Percentiles rank a stretch among this genome's conserved stretches.
Conservation (phyloP, 345 rosid species). For the Salix purpurea region DNA sequence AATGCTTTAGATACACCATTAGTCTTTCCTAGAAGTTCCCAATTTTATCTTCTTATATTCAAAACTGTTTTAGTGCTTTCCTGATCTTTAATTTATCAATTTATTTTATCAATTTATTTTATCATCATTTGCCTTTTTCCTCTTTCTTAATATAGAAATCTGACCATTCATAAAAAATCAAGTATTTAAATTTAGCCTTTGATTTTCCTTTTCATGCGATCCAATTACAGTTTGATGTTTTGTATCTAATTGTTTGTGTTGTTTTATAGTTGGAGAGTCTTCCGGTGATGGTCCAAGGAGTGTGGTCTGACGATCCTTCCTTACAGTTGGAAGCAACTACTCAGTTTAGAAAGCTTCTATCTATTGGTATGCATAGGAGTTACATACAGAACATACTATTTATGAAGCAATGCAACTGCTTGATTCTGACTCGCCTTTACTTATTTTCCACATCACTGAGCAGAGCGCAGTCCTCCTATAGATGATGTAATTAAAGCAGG, state of each 20-base stretch:
- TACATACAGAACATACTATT: background rate
- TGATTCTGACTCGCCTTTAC: background rate
- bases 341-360: constrained; percentile 28
- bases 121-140: too few relatives aligned
- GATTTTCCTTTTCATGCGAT: background rate
- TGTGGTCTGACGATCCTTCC: constrained; percentile 24
- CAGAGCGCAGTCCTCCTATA: constrained; percentile 41
- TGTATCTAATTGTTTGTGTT: background rate
- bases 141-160: too few relatives aligned
- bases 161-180: too few relatives aligned
- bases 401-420: background rate
- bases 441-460: background rate
- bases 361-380: constrained; percentile 15
- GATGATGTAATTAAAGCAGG: constrained; percentile 42
- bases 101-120: too few relatives aligned
- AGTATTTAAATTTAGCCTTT: too few relatives aligned
- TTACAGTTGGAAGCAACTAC: constrained; percentile 25
- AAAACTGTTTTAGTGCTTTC: too few relatives aligned
- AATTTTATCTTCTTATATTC: too few relatives aligned
- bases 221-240: background rate
- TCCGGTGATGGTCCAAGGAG: constrained; percentile 26
- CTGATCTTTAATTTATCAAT: too few relatives aligned
- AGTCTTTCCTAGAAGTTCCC: too few relatives aligned
- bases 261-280: constrained; percentile 22
- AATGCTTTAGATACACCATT: too few relatives aligned